phyloP scores from a whole-genome alignment of 371 early-diverging fungal species.

The Chytridium lagenaria region DNA sequence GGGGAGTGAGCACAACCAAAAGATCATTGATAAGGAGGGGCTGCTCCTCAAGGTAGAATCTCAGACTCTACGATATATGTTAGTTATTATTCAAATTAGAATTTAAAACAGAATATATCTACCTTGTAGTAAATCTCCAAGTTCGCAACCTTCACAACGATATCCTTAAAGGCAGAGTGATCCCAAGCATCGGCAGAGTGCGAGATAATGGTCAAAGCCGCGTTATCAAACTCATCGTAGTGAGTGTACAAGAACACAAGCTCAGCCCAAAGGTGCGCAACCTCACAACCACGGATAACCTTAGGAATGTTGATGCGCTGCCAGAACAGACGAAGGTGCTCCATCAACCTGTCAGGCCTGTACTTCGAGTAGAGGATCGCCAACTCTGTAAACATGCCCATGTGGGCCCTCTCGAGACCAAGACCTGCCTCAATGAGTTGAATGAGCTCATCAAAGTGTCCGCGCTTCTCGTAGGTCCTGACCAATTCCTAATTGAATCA shows the following conservation, averaged over 20 bases:
- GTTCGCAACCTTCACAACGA: constrained; percentile 94
- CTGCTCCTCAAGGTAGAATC: constrained; percentile 95
- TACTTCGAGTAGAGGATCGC: constrained; percentile 96
- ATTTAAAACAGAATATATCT: no score
- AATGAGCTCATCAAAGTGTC: constrained; percentile 90
- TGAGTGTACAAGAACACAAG: constrained; percentile 96
- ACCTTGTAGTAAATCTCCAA: constrained; percentile 94
- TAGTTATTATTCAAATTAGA: no score
- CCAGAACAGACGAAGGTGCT: constrained; percentile 94
- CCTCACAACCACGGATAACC: constrained; percentile 92
- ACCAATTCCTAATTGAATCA: constrained; percentile 63
- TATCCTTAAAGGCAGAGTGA: constrained; percentile 93
- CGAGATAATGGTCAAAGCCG: constrained; percentile 90
- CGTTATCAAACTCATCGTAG: constrained; percentile 98
- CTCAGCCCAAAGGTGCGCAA: constrained; percentile 94
- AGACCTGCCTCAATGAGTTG: constrained; percentile 89
- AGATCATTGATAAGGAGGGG: constrained; percentile 92
- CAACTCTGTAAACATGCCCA: constrained; percentile 99
- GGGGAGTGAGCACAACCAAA: constrained; percentile 81
- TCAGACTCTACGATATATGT: constrained; percentile 70
- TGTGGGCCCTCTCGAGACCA: constrained; percentile 96
- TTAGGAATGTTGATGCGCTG: constrained; percentile 98
- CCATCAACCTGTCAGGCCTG: constrained; percentile 91
- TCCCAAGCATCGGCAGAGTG: constrained; percentile 94
- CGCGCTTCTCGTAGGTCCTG: constrained; percentile 84